Evolutionary conservation across 345 rosid genomes (phyloP), one percentile per base, ranked within the genome.

Genomic region (Erucastrum elatum): DNA sequence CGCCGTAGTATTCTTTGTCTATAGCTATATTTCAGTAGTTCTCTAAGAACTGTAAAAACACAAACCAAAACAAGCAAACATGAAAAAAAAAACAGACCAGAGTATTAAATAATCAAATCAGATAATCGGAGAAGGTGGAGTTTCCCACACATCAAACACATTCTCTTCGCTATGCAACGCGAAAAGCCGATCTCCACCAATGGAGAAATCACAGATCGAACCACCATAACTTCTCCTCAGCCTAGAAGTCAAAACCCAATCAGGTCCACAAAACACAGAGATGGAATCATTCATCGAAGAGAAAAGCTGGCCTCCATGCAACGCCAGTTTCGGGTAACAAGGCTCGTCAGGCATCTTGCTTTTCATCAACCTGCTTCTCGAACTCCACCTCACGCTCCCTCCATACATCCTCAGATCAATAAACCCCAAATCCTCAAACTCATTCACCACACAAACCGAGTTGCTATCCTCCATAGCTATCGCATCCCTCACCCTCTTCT

Each of bases 141-240:
- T 86, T 66, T 95, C 98, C 99, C 99, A 95, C 2, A 91, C 78
- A 72, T 95, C 98, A 63, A 95, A 91, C 75, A 95, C 97, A 82
- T 95, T 95, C 62, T 91, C 97, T 75, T 95, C 97, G 1, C 94
- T 91, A 56, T 91, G 97, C 61, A 94, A 91, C 1, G 98, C 97
- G 73, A 94, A 94, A 68, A 94, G 88, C 25, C 98, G 83, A 71
- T 93, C 97, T 2, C 98, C 98, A 0, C 96, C 95, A 10, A 94
- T 93, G 0, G 97, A 90, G 60, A 94, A 92, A 84, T 94, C 98
- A 4, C 98, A 94, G 2, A 92, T 92, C 0, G 98, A 92, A 31
- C 92, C 97, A 34, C 98, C 98, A 65, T 88, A 79, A 39, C 91
- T 82, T 75, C 87, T 82, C 58, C 89, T 81, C 13, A 94, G 88